Conservation (phyloP, 73 alveolate species). For the Symbiodinium natans region DNA sequence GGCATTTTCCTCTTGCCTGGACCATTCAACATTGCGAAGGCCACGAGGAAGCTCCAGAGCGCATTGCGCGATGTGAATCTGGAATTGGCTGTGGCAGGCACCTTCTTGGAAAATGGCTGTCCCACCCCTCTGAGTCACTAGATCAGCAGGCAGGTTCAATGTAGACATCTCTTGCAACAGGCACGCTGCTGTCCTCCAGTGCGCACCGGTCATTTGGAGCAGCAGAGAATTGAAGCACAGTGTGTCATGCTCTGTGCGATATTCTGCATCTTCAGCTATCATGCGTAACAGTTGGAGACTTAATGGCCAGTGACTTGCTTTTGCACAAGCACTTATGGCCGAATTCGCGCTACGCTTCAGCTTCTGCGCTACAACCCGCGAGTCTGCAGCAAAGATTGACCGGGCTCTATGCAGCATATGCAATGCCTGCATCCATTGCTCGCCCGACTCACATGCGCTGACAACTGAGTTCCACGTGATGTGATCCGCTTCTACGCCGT, state of each 20-base stretch:
- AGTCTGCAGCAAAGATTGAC: neutral
- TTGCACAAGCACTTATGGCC: slow-evolving; percentile 46
- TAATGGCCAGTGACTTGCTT: slow-evolving; percentile 38
- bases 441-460: slow-evolving; percentile 78
- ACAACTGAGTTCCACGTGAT: slow-evolving; percentile 44
- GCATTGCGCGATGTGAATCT: neutral
- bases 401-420: neutral
- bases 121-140: neutral
- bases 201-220: slow-evolving; percentile 15
- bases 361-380: neutral
- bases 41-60: neutral
- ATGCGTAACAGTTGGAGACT: neutral
- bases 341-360: slow-evolving; percentile 44
- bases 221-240: slow-evolving; percentile 50
- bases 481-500: neutral
- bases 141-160: neutral
- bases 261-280: neutral
- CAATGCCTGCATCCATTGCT: slow-evolving; percentile 66
- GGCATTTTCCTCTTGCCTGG: neutral
- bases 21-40: neutral
- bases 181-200: neutral
- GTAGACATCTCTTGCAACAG: neutral
- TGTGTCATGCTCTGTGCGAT: neutral
- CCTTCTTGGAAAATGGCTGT: neutral
- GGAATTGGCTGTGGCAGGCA: neutral